Conservation (phyloP, 2,329 filamentous ascomycete species). For the Ophioceras dolichostomum region DNA sequence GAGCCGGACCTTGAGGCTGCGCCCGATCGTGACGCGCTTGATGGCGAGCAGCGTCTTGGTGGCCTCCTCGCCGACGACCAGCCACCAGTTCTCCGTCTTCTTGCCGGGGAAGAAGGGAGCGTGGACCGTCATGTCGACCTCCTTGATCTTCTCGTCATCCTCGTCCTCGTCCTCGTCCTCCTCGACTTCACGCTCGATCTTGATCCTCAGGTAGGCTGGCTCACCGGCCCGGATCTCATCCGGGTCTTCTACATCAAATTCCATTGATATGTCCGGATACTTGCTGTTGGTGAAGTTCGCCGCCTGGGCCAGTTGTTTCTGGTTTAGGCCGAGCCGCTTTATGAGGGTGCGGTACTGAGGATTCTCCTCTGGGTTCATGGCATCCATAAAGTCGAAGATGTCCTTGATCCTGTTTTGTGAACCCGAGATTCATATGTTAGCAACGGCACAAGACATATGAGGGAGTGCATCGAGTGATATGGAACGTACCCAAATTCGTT, state of each 20-base stretch:
- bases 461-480: too few species aligned
- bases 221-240: conserved; percentile 71
- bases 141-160: conserved; percentile 55
- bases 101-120: conserved; percentile 85
- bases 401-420: conserved; percentile 59
- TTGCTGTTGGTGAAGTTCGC: conserved; percentile 92
- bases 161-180: conserved; percentile 53
- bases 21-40: conserved; percentile 82
- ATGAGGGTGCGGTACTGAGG: conserved; percentile 67
- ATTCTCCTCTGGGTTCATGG: conserved; percentile 94
- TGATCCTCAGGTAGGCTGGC: conserved; percentile 71
- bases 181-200: conserved; percentile 73
- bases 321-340: conserved; percentile 64
- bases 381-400: conserved; percentile 96
- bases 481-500: conserved; percentile 66
- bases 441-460: conserved; percentile 3
- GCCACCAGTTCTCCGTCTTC: conserved; percentile 98
- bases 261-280: conserved; percentile 88
- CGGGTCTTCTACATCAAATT: conserved; percentile 73
- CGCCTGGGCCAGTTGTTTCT: conserved; percentile 75
- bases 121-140: conserved; percentile 75
- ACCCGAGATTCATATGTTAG: conserved; percentile 18
- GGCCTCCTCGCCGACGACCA: conserved; percentile 87
- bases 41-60: conserved; percentile 81
- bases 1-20: conserved; percentile 60